These are phyloP conservation scores for Microbotryum silenes-acaulis DNA, from an alignment of 1,284 basidiomycete species.

Conservation along the genomic window DNA sequence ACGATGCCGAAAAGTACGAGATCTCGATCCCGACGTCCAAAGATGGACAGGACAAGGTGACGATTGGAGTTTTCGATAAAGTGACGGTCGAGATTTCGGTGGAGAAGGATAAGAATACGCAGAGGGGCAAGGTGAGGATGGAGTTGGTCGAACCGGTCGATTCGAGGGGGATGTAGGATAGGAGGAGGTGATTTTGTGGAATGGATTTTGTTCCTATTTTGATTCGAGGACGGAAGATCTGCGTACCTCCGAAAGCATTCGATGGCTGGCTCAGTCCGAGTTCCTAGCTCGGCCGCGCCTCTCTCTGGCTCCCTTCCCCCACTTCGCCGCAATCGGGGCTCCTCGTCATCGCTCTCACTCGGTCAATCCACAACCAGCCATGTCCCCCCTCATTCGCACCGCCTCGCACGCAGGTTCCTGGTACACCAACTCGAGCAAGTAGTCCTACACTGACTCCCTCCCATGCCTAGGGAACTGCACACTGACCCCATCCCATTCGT, in stretches of 20 bases:
- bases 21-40: slow-evolving; percentile 44
- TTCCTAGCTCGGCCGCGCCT: no score
- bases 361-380: no score
- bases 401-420: slow-evolving; percentile 85
- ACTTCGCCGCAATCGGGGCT: no score
- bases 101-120: slow-evolving; percentile 90
- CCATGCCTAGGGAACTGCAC: slow-evolving; percentile 4
- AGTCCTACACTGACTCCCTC: slow-evolving; percentile 8
- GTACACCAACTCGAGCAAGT: slow-evolving; percentile 68
- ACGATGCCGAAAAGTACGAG: slow-evolving; percentile 84
- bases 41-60: slow-evolving; percentile 46
- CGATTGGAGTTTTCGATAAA: slow-evolving; percentile 76
- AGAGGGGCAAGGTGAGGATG: slow-evolving; percentile 88
- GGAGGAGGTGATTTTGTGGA: no score
- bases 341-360: no score
- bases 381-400: slow-evolving; percentile 27
- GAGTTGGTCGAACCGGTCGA: slow-evolving; percentile 56
- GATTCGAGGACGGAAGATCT: no score
- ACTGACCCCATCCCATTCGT: slow-evolving; percentile 8
- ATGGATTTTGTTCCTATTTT: no score
- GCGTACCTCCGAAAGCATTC: no score
- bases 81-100: slow-evolving; percentile 82
- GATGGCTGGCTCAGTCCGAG: no score
- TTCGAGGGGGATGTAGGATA: slow-evolving; percentile 11
- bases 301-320: no score